Conservation (phyloP, 176 grass and related monocot species). For the Carex kokanica region DNA sequence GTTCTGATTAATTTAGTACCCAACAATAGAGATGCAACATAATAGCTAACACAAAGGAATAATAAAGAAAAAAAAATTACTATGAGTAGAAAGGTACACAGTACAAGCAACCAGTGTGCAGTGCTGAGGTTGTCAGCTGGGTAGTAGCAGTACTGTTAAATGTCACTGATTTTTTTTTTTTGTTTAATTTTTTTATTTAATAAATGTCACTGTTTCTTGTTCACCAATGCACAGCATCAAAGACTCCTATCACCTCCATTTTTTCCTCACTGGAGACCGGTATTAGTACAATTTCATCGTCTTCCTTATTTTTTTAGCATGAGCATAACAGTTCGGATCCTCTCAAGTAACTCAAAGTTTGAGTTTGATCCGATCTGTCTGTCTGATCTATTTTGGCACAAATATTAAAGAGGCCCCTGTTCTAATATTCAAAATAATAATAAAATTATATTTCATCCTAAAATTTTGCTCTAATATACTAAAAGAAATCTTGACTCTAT, state of each 20-base stretch:
- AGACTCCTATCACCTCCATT: not conserved
- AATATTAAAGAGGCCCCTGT: no score
- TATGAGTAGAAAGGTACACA: not conserved
- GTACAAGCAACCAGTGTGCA: conserved; percentile 5
- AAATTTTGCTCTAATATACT: no score
- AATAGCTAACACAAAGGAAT: not conserved
- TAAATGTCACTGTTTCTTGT: not conserved
- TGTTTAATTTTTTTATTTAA: no score
- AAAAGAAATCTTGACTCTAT: no score
- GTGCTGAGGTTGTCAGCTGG: not conserved
- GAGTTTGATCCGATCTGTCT: no score
- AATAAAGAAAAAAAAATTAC: not conserved
- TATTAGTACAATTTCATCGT: not conserved
- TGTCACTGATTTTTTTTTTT: not conserved
- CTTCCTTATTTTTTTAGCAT: no score
- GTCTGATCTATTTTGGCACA: no score
- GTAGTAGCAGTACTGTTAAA: not conserved
- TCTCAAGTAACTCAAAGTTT: no score
- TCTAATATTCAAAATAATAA: no score
- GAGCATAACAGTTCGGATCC: no score
- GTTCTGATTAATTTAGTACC: not conserved
- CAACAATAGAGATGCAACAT: not conserved
- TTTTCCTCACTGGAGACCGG: not conserved
- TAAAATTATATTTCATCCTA: no score
- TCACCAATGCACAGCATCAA: not conserved